Evolutionary conservation across 495 filamentous ascomycete genomes (phyloP).

Genomic region (Hypoxylon intermedium): DNA sequence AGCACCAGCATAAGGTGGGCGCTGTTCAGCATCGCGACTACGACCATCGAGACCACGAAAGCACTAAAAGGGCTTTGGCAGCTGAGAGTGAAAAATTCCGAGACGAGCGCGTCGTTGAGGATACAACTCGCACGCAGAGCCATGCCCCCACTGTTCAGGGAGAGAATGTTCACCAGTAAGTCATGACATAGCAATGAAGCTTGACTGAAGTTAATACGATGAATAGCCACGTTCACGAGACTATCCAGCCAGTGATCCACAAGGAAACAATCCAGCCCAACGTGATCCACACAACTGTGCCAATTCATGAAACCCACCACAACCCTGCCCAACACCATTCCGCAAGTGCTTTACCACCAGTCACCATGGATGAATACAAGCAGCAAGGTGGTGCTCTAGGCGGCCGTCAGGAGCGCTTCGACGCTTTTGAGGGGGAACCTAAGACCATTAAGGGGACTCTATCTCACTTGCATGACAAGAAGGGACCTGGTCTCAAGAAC

Average conservation of each 20-base stretch:
- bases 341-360: slow-evolving; percentile 63
- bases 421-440: slow-evolving; percentile 64
- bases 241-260: slow-evolving; percentile 69
- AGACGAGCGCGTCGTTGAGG: slow-evolving; percentile 53
- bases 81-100: slow-evolving; percentile 60
- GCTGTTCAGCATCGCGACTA: slow-evolving; percentile 62
- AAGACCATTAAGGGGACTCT: slow-evolving; percentile 51
- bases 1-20: slow-evolving; percentile 56
- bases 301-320: slow-evolving; percentile 70
- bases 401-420: slow-evolving; percentile 61
- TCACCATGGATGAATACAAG: slow-evolving; percentile 67
- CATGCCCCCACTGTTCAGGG: slow-evolving; percentile 58
- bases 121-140: slow-evolving; percentile 55
- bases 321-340: slow-evolving; percentile 66
- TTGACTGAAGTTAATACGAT: background rate
- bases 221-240: slow-evolving; percentile 61
- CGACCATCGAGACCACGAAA: slow-evolving; percentile 60
- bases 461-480: slow-evolving; percentile 30
- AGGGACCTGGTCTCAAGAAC: slow-evolving; percentile 10
- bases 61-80: slow-evolving; percentile 51
- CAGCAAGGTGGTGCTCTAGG: slow-evolving; percentile 61
- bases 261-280: slow-evolving; percentile 70
- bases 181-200: slow-evolving; percentile 1
- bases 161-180: slow-evolving; percentile 67
- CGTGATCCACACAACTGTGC: slow-evolving; percentile 71